Percentiles rank a stretch among this genome's conserved stretches.
phyloP scores from a whole-genome alignment of 2,329 filamentous ascomycete genomes.

The Penicillium paneum region DNA sequence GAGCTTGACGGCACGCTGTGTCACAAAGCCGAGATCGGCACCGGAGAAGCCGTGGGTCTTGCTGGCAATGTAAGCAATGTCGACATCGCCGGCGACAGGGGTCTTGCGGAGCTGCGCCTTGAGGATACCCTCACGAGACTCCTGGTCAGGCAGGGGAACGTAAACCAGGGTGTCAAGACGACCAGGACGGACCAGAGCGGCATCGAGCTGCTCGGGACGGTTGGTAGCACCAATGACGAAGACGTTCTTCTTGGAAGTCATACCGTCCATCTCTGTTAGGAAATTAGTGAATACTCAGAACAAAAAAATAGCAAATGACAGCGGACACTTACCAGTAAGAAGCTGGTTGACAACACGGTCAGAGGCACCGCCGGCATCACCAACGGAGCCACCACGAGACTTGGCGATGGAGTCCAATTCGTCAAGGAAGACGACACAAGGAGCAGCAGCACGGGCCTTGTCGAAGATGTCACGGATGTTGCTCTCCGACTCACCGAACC shows the following conservation, averaged over 20 bases:
- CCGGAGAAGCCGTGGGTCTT: slow-evolving; percentile 99
- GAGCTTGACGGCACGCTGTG: slow-evolving; percentile 97
- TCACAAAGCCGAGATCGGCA: slow-evolving; percentile 99
- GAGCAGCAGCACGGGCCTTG: slow-evolving; percentile 96
- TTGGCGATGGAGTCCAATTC: slow-evolving; percentile 99
- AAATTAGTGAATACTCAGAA: slow-evolving; percentile 42
- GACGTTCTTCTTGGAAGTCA: slow-evolving; percentile 99
- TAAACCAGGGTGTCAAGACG: slow-evolving; percentile 99
- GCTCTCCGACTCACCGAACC: slow-evolving; percentile 99
- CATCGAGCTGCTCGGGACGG: slow-evolving; percentile 96
- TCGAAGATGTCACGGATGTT: slow-evolving; percentile 99
- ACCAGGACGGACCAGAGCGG: slow-evolving; percentile 93
- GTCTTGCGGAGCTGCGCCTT: slow-evolving; percentile 98
- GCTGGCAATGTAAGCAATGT: slow-evolving; percentile 86
- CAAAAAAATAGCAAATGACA: neutral
- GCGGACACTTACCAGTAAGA: slow-evolving; percentile 70
- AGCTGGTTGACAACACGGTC: slow-evolving; percentile 99
- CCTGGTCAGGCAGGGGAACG: slow-evolving; percentile 91
- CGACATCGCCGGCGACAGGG: slow-evolving; percentile 80
- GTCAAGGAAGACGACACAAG: slow-evolving; percentile 97
- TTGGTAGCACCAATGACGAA: slow-evolving; percentile 99
- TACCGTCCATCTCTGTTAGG: slow-evolving; percentile 86
- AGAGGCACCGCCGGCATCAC: slow-evolving; percentile 95
- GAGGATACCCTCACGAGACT: slow-evolving; percentile 83
- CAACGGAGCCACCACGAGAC: slow-evolving; percentile 93